Base-by-base conservation (phyloP, 495 filamentous ascomycete species). In the Geopyxis carbonaria region DNA sequence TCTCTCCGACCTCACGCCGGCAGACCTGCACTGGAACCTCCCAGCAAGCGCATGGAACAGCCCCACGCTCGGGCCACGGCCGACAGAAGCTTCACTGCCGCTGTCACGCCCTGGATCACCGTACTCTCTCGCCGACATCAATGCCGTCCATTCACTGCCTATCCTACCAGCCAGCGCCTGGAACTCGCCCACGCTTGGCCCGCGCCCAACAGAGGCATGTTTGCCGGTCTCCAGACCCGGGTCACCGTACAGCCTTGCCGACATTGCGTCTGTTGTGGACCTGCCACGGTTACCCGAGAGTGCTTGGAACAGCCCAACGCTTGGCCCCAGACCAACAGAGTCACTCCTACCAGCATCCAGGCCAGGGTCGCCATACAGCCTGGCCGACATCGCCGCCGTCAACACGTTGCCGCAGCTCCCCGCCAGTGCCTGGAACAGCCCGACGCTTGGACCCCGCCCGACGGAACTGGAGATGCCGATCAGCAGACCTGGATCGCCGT, bases 351-450 rank as follows among this genome's bases (percentile, higher is more conserved):
- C 49, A 30, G 14, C 21, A 9, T 43, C 45, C 19, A 27, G 25
- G 7, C 37, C 36, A 20, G 43, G 21, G n/a, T 40, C 49, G 22
- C 38, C 45, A 14, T 53, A 29, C 11, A 23, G 25, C 18, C 24
- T 40, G 1, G 29, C 3, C 21, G 18, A 32, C 19, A 18, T 13
- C 21, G 8, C 6, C 9, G 15, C 23, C 14, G 18, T 22, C 3
- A n/a, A 31, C 19, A n/a, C 5, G 4, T 23, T 41, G 7, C 38
- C 38, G 2, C 13, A 19, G 14, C 29, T 41, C 1, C 38, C 38
- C 2, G 29, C 5, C 13, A 32, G 27, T 22, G 28, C 38, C 11
- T 41, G 38, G 38, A 10, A 32, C 20, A 22, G 16, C 5, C 38
- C 38, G 6, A 33, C 29, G 13, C 28, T 32, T 33, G 38, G 38